These are phyloP conservation scores for Rhizophora apiculata DNA, from an alignment of 345 rosid genomes.

Conservation along the genomic window DNA sequence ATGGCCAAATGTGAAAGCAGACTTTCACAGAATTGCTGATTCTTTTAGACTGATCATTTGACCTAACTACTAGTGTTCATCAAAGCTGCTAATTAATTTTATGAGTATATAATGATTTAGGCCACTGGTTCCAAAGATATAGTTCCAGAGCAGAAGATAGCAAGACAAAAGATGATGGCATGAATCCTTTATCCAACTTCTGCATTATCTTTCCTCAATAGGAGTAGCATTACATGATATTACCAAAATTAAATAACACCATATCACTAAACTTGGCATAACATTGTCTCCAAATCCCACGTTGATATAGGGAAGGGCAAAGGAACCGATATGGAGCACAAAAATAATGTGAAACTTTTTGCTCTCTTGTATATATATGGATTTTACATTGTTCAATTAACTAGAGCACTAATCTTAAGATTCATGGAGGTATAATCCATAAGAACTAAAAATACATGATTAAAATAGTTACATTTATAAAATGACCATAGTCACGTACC, in stretches of 20 bases:
- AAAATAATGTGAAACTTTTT: too few species aligned
- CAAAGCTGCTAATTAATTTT: too few species aligned
- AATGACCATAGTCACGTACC: not conserved
- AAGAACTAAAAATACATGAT: not conserved
- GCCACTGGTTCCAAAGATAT: not conserved
- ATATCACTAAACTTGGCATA: too few species aligned
- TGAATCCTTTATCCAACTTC: too few species aligned
- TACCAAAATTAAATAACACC: too few species aligned
- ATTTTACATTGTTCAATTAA: too few species aligned
- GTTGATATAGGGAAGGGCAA: not conserved
- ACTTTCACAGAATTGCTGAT: constrained; percentile 45
- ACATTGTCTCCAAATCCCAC: not conserved
- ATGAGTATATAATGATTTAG: not conserved
- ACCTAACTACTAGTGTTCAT: constrained; percentile 7
- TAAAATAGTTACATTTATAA: constrained; percentile 25
- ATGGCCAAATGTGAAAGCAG: constrained; percentile 56
- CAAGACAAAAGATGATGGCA: too few species aligned
- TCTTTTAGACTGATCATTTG: constrained; percentile 56
- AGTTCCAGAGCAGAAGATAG: too few species aligned
- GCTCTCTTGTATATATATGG: too few species aligned
- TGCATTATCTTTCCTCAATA: too few species aligned
- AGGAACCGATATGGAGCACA: too few species aligned
- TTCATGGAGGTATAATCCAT: not conserved
- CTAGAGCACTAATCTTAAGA: not conserved
- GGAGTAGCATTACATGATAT: too few species aligned